Percentiles rank a stretch among this genome's conserved stretches.
phyloP scores from a whole-genome alignment of 345 rosid species.

The Brassica nigra region DNA sequence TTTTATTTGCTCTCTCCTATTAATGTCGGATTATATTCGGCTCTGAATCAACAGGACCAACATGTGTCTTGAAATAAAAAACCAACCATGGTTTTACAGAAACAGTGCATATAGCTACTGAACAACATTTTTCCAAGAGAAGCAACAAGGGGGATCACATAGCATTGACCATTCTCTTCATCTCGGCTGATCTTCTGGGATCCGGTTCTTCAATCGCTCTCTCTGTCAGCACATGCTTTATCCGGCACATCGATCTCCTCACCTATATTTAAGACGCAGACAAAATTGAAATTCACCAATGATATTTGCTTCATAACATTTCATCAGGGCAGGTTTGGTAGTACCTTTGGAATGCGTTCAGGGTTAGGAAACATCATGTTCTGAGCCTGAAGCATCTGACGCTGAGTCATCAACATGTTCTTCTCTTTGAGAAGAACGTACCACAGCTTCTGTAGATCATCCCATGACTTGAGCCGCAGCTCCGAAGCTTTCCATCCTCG shows the following conservation, averaged over 20 bases:
- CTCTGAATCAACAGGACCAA: background rate
- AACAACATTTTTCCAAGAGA: slow-evolving; percentile 16
- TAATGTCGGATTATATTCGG: background rate
- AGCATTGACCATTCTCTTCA: slow-evolving; percentile 90
- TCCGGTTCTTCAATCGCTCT: slow-evolving; percentile 87
- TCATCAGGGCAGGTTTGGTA: background rate
- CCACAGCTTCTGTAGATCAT: slow-evolving; percentile 91
- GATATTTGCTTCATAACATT: no score
- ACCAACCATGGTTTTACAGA: slow-evolving; percentile 15
- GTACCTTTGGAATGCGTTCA: slow-evolving; percentile 94
- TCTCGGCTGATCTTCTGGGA: slow-evolving; percentile 81
- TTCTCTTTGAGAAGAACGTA: slow-evolving; percentile 88
- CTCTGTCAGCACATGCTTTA: slow-evolving; percentile 85
- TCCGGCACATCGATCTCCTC: slow-evolving; percentile 83
- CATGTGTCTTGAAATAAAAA: slow-evolving; percentile 5
- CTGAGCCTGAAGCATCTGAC: slow-evolving; percentile 92
- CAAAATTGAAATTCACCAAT: background rate
- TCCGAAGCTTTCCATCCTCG: slow-evolving; percentile 97
- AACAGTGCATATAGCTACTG: background rate
- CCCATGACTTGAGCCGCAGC: slow-evolving; percentile 92
- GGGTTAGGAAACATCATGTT: slow-evolving; percentile 88
- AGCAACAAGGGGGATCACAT: slow-evolving; percentile 41
- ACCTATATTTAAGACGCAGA: slow-evolving; percentile 42
- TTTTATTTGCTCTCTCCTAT: no score
- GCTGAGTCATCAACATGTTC: slow-evolving; percentile 96